Percentiles rank a stretch among this genome's conserved stretches.
Conservation (phyloP, 1,139 yeast genomes). For the Taphrina pruni region DNA sequence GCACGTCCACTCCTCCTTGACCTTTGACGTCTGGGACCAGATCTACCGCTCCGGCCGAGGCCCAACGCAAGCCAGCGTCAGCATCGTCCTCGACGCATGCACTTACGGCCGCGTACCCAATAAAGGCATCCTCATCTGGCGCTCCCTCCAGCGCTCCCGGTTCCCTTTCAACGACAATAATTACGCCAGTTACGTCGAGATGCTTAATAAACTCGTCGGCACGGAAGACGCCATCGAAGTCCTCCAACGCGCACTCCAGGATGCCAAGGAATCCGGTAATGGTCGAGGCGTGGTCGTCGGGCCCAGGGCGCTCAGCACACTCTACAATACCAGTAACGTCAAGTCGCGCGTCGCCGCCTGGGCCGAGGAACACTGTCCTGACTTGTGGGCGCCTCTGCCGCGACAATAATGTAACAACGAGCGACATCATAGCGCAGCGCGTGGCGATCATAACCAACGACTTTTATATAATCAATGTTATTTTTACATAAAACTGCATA, state of each 20-base stretch:
- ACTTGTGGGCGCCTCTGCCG: slow-evolving; percentile 18
- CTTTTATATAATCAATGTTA: too few relatives aligned
- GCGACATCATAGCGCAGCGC: too few relatives aligned
- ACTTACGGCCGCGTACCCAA: slow-evolving; percentile 22
- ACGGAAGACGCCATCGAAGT: slow-evolving; percentile 21
- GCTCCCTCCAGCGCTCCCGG: slow-evolving; percentile 16
- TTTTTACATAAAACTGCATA: neutral
- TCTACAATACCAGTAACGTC: slow-evolving; percentile 23
- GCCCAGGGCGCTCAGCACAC: slow-evolving; percentile 19
- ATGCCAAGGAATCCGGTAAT: too few relatives aligned
- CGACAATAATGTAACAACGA: neutral
- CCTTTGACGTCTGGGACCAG: slow-evolving; percentile 37
- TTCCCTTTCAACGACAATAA: slow-evolving; percentile 38
- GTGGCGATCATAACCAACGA: too few relatives aligned
- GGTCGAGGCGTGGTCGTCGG: slow-evolving; percentile 18
- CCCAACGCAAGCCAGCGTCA: slow-evolving; percentile 32
- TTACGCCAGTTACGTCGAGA: slow-evolving; percentile 31
- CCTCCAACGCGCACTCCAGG: neutral
- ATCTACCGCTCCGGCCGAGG: slow-evolving; percentile 22
- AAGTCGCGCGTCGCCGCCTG: slow-evolving; percentile 12
- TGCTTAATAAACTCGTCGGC: slow-evolving; percentile 13
- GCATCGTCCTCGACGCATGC: slow-evolving; percentile 35
- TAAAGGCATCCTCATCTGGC: slow-evolving; percentile 35
- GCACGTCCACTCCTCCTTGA: slow-evolving; percentile 28
- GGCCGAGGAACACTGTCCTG: slow-evolving; percentile 31